phyloP scores from a whole-genome alignment of 2,329 filamentous ascomycete genomes.

The Colletotrichum salicis region DNA sequence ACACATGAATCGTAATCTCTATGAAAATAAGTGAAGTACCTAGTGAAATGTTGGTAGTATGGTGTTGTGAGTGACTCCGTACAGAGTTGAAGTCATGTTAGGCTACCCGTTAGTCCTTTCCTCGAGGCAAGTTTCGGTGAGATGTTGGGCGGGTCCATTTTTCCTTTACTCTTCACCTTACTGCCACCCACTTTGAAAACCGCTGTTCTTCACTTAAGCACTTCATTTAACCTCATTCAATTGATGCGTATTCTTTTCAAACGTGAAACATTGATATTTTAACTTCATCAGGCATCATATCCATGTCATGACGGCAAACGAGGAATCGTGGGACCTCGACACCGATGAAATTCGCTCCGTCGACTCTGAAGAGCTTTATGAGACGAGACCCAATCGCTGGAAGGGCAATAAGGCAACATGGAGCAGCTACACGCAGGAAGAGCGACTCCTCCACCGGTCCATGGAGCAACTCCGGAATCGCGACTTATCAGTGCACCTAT shows the following conservation, averaged over 20 bases:
- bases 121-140: constrained; percentile 9
- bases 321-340: constrained; percentile 50
- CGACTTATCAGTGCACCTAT: constrained; percentile 81
- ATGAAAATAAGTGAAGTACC: no score
- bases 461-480: constrained; percentile 71
- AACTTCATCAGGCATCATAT: no score
- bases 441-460: constrained; percentile 70
- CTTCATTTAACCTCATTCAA: neutral
- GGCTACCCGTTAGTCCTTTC: neutral
- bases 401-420: constrained; percentile 75
- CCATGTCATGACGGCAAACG: constrained; percentile 34
- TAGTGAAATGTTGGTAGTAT: neutral
- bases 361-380: constrained; percentile 57
- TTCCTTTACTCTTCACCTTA: constrained; percentile 26
- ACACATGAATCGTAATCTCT: neutral
- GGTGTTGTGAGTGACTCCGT: neutral
- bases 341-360: constrained; percentile 59
- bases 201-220: neutral
- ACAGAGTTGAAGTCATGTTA: neutral
- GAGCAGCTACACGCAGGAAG: constrained; percentile 68
- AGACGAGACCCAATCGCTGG: constrained; percentile 76
- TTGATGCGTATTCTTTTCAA: neutral
- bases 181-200: neutral
- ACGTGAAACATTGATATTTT: neutral
- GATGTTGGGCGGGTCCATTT: constrained; percentile 6